Base-by-base conservation (phyloP, 2,329 filamentous ascomycete genomes). In the Aureobasidium lini region DNA sequence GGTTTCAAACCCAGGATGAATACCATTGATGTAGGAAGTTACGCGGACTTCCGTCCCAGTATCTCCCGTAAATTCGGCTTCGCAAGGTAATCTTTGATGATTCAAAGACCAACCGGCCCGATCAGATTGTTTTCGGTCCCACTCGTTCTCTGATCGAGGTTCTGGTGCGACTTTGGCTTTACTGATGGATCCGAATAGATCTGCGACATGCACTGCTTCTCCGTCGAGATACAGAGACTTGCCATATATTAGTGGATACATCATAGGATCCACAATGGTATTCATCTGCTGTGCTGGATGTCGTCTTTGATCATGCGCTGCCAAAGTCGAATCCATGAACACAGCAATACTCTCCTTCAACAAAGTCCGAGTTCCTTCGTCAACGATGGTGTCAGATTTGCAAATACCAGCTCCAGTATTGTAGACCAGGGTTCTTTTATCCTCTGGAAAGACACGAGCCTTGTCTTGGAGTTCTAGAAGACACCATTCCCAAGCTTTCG, bases 221-320 rank as follows among this genome's bases (percentile, higher is more conserved):
- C 57, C 39, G 6, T 42, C 39, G 3, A 68, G 39, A 29, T 65
- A 64, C 15, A 58, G 43, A 40, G 65, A 34, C 60, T 49, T 39
- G 9, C 65, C 66, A 59, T 65, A 67, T 8, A 66, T 42, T 11
- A 67, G 50, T 6, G 66, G 66, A 52, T 62, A 67, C 15, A 67
- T 43, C 31, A 39, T 16, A n/a, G 60, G 49, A 39, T 60, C 57
- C n/a, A 62, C 57, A 13, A 54, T n/a, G n/a, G n/a, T 23, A 18
- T 29, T n/a, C 28, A 18, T 46, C 28, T 46, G 42, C 42, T 18
- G 42, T 10, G 42, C n/a, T 23, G 42, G 23, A 46, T 28, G 8
- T 9, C 7, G 28, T 18, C 23, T 23, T n/a, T n/a, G 42, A 46
- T 46, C 42, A 18, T 23, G 42, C 8, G 42, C 28, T n/a, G 42